Base-by-base conservation (phyloP, 768 basidiomycete genomes). In the Boletus sp. region DNA sequence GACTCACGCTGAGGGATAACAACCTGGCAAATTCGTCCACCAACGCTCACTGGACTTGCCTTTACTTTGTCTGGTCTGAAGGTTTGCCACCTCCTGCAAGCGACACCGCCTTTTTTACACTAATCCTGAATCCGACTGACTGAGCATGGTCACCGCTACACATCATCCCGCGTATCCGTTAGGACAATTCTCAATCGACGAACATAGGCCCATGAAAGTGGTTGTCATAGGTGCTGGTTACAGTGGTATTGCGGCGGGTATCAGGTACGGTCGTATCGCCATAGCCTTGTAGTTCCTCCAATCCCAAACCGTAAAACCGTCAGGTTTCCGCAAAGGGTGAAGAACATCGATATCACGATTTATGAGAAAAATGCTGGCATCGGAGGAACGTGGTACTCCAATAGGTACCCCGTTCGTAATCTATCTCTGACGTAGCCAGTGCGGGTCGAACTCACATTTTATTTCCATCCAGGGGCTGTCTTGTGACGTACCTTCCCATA, bases 401-500 rank as follows among this genome's bases (percentile, higher is more conserved):
- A 84, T 55, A 76, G 67, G 54, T 85, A 84, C 64, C 82, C 83
- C 5, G 81, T 59, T 59, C 56, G 57, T 81, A 64, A 44, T 50
- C 14, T 18, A 7, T 50, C 17, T 37, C 35, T 45, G 4, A 12
- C 8, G 15, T 15, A 15, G 7, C 6, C 7, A 20, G 20, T 42
- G 8, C 7, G 20, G 17, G 36, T 20, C 9, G 18, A 18, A 7
- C 56, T 53, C 40, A 53, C 17, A 8, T 11, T 36, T 7, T 36
- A 20, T 15, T 18, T 42, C 24, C 29, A 9, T 18, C 33, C 32
- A 83, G 75, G 83, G 84, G 9, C 65, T 85, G 10, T 77, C 80
- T n/a, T 86, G 85, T 61, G 85, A 86, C 63, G 78, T 85, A 20
- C 84, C 84, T 11, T 76, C 83, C 2, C 82, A 83, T 55, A 76